Evolutionary conservation across 192 early-diverging fungal genomes (phyloP), one percentile per base, ranked within the genome.

Genomic region (Backusella morwellensis): DNA sequence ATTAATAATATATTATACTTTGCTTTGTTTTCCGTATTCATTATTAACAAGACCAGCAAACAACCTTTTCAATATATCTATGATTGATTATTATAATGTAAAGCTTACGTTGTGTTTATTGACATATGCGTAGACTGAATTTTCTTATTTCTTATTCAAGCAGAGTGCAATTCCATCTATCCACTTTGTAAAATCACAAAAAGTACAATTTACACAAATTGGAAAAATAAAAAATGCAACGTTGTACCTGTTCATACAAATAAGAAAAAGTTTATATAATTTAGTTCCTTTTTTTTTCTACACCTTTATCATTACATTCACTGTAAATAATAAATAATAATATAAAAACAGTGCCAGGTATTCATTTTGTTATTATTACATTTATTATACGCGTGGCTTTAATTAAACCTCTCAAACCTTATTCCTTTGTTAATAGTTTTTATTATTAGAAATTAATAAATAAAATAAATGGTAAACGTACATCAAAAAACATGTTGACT

Each of bases 1-100:
- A 68, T 68, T 68, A 68, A 68, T 36, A 68, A 68, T 68, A 34
- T 68, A 68, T 35, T 68, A 19, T 68, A 19, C 56, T 29, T 63
- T 63, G 23, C 56, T 63, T 59, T 63, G 26, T 63, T 29, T 63
- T 63, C 56, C 11, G 14, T 26, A 29, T 29, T 63, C 56, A 14
- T 63, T 63, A 29, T 63, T 63, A 63, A 29, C 23, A 4, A 63
- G 56, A 3, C 11, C 23, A 26, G 4, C 11, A 26, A 26, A 14
- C 12, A 63, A 12, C 11, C 29, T 63, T 7, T 26, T 26, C 2
- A 12, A 63, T 63, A 4, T 59, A 50, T 50, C 6, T 17, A 50
- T 50, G 17, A 17, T n/a, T 19, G 19, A 19, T 1, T 50, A 44
- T 17, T 44, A 17, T 17, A 17, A 44, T 6, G 19, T n/a, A 50